A percentile compares a stretch with the other conserved stretches of the same genome.
phyloP scores from a whole-genome alignment of 148 eudicot genomes.

The Bassia scoparia region DNA sequence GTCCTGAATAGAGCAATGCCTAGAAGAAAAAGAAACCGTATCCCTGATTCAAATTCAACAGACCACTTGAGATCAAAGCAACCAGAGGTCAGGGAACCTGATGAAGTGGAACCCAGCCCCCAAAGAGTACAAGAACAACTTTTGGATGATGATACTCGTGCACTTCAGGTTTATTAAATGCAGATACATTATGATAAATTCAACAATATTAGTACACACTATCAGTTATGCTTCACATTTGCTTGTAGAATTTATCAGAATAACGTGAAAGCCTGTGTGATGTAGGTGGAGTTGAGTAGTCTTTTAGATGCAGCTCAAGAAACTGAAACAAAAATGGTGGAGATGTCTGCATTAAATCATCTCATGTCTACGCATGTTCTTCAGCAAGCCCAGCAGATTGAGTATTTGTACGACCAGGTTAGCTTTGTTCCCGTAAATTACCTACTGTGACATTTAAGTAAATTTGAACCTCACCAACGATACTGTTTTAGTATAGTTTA shows the following conservation, averaged over 20 bases:
- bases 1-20: conserved; percentile 68
- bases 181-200: not conserved
- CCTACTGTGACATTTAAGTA: not conserved
- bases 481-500: too few species aligned
- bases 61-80: conserved; percentile 32
- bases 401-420: conserved; percentile 88
- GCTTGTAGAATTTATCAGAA: not conserved
- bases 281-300: conserved; percentile 71
- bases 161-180: conserved; percentile 65
- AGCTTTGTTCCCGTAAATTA: conserved; percentile 5
- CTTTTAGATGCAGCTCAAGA: conserved; percentile 86
- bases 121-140: conserved; percentile 73
- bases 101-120: conserved; percentile 54
- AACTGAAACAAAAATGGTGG: conserved; percentile 94
- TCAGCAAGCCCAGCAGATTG: conserved; percentile 89
- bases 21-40: conserved; percentile 58
- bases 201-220: not conserved
- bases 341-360: conserved; percentile 95
- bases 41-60: conserved; percentile 26
- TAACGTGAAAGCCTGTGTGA: not conserved
- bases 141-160: conserved; percentile 86
- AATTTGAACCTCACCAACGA: not conserved
- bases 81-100: conserved; percentile 42
- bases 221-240: not conserved
- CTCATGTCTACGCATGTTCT: conserved; percentile 95